Percentiles rank a stretch among this genome's conserved stretches.
Evolutionary conservation across 306 rosid species (phyloP).

Genomic region (Begonia fuchsioides): DNA sequence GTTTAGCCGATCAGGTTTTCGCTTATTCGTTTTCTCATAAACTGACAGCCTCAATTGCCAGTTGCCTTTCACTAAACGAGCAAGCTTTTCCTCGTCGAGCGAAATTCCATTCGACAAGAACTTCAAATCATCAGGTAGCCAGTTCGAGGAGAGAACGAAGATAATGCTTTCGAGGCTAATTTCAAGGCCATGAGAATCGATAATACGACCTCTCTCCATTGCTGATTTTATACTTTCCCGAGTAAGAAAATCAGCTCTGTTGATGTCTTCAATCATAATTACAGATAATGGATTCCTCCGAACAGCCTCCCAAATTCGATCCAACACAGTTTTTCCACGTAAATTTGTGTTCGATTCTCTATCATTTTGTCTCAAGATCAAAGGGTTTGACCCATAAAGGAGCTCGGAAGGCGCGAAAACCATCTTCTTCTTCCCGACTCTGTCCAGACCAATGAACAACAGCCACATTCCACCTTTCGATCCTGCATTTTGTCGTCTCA

Average conservation of each 20-base stretch:
- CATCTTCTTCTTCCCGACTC: slow-evolving; percentile 92
- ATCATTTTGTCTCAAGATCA: slow-evolving; percentile 36
- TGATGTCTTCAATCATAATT: slow-evolving; percentile 71
- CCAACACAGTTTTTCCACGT: slow-evolving; percentile 78
- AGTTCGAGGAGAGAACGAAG: slow-evolving; percentile 67
- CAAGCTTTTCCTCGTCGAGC: slow-evolving; percentile 48
- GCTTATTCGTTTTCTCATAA: slow-evolving; percentile 40
- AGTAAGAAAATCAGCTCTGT: slow-evolving; percentile 43
- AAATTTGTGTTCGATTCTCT: slow-evolving; percentile 42
- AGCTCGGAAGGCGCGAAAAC: slow-evolving; percentile 71
- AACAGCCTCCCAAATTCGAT: slow-evolving; percentile 68
- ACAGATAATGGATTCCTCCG: slow-evolving; percentile 69
- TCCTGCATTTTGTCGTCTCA: slow-evolving; percentile 36
- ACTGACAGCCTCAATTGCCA: slow-evolving; percentile 71
- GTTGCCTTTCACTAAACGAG: slow-evolving; percentile 28
- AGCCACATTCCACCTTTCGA: slow-evolving; percentile 79
- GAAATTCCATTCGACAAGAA: slow-evolving; percentile 28
- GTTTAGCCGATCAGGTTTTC: slow-evolving; percentile 59
- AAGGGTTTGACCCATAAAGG: slow-evolving; percentile 55
- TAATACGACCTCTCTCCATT: slow-evolving; percentile 73
- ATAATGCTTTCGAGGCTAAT: slow-evolving; percentile 66
- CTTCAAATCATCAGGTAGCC: slow-evolving; percentile 65
- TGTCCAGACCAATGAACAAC: slow-evolving; percentile 73
- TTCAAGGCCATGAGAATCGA: slow-evolving; percentile 84
- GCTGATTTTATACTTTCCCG: slow-evolving; percentile 66